Evolutionary conservation across 2,329 filamentous ascomycete genomes (phyloP), one percentile per base, ranked within the genome.

Genomic region (Didymella arachidicola): DNA sequence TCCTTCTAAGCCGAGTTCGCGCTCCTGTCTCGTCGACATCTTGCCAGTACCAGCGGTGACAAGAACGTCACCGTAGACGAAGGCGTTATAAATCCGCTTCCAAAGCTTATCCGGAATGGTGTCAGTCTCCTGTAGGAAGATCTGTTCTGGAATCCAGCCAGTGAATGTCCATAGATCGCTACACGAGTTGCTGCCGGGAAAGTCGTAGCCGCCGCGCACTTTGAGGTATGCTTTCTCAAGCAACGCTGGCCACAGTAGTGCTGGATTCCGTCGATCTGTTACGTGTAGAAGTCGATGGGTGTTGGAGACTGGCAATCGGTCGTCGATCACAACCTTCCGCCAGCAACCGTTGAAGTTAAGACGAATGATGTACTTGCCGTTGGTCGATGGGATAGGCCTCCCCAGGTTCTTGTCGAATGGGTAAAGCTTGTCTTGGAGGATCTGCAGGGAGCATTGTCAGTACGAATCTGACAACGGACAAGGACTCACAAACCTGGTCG

Each of bases 211-310:
- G 27, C 95, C 95, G 55, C 94, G 87, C 11, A 98, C 87, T 79
- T 98, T 99, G 1, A 99, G 81, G 68, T 99, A 99, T 0, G 95
- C 95, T 73, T 99, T 99, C 74, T 99, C 95, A 16, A 98, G 81
- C 4, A 99, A 82, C 2, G 94, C 93, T 6, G 95, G 95, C 93
- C 94, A 98, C 14, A 98, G 79, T 14, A 96, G 81, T n/a, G 80
- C 82, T 4, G 91, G 89, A 63, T 97, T 93, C 41, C 88, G 88
- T 34, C 92, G 86, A 69, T 98, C 94, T 44, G 96, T 85, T 10
- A 98, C 93, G 75, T 96, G 93, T 3, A 99, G 84, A 6, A 90
- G 87, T 29, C 93, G 86, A 38, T 87, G 82, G 16, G 87, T 91
- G 50, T 84, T 89, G 0, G 93, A 95, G 0, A 86, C 82, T 0